Conservation (phyloP, 345 rosid species). For the Limnanthes douglasii region DNA sequence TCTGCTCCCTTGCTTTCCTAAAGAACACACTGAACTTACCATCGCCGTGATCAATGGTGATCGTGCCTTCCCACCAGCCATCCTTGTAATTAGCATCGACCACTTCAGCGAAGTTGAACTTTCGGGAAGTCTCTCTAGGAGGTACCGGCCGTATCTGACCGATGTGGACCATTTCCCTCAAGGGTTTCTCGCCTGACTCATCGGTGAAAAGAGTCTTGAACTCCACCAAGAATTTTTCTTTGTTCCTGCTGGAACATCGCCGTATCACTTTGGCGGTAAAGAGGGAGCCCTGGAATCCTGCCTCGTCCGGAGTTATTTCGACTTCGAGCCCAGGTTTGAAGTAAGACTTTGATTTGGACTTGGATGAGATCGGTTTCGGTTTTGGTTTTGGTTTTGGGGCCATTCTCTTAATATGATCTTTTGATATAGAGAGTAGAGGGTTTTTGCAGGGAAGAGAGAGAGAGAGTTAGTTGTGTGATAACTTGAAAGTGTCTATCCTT, state of each 20-base stretch:
- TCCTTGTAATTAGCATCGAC: slow-evolving; percentile 53
- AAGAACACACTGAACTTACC: slow-evolving; percentile 24
- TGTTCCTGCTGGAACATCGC: slow-evolving; percentile 9
- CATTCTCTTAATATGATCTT: no score
- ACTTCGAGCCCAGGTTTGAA: no score
- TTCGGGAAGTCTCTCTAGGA: slow-evolving; percentile 9
- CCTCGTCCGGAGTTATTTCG: slow-evolving; percentile 54
- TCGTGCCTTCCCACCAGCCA: slow-evolving; percentile 59
- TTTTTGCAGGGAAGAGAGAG: no score
- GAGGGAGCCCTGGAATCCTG: slow-evolving; percentile 59
- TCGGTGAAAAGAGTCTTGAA: slow-evolving; percentile 31
- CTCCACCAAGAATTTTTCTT: slow-evolving; percentile 26
- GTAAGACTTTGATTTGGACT: no score
- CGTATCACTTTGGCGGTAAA: slow-evolving; percentile 30
- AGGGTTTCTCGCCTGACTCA: slow-evolving; percentile 24
- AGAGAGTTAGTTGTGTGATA: no score
- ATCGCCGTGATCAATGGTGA: slow-evolving; percentile 15
- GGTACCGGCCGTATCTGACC: slow-evolving; percentile 41
- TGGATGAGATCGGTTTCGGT: no score
- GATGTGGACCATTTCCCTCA: slow-evolving; percentile 26
- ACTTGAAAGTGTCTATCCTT: no score
- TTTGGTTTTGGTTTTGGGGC: no score
- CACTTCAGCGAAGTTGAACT: slow-evolving; percentile 23
- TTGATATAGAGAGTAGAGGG: no score
- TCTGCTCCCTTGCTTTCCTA: slow-evolving; percentile 22